These are phyloP conservation scores for Lunularia cruciata DNA, from an alignment of 225 moss, liverwort and hornwort genomes.

Conservation along the genomic window DNA sequence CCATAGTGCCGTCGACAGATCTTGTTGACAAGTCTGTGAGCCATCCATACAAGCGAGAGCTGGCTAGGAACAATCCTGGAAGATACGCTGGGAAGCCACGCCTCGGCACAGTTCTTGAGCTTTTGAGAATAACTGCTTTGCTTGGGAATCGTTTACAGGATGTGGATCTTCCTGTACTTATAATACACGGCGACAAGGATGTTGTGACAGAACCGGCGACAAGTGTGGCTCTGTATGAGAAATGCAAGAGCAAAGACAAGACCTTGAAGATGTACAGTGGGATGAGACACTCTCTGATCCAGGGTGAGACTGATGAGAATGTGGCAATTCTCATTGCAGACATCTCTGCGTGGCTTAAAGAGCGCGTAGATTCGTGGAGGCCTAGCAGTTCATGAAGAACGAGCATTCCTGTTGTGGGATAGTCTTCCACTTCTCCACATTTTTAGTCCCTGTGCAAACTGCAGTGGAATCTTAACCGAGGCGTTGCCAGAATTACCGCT, in stretches of 20 bases:
- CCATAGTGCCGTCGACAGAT: constrained; percentile 73
- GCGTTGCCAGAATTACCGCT: too few relatives aligned
- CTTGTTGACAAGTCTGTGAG: constrained; percentile 75
- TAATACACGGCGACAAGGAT: constrained; percentile 84
- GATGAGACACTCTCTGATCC: constrained; percentile 87
- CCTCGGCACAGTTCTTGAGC: constrained; percentile 76
- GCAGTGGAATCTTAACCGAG: not conserved
- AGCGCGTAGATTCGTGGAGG: constrained; percentile 51
- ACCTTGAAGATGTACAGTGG: constrained; percentile 73
- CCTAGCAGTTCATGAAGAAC: not conserved
- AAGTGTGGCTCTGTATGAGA: constrained; percentile 66
- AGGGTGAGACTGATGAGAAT: constrained; percentile 85
- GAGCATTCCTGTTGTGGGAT: not conserved
- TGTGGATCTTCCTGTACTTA: constrained; percentile 73
- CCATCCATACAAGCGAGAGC: constrained; percentile 71
- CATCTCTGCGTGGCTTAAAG: constrained; percentile 69
- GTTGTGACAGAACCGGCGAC: constrained; percentile 88
- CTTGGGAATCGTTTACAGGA: constrained; percentile 73
- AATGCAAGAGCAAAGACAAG: constrained; percentile 74
- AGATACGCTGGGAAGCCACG: constrained; percentile 91
- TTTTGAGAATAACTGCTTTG: constrained; percentile 61
- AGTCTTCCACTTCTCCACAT: not conserved
- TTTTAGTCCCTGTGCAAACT: not conserved
- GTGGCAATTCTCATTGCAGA: constrained; percentile 77
- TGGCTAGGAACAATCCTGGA: constrained; percentile 76